Evolutionary conservation across 192 early-diverging fungal species (phyloP), one percentile per base, ranked within the genome.

Genomic region (Borealophlyctis nickersoniae): DNA sequence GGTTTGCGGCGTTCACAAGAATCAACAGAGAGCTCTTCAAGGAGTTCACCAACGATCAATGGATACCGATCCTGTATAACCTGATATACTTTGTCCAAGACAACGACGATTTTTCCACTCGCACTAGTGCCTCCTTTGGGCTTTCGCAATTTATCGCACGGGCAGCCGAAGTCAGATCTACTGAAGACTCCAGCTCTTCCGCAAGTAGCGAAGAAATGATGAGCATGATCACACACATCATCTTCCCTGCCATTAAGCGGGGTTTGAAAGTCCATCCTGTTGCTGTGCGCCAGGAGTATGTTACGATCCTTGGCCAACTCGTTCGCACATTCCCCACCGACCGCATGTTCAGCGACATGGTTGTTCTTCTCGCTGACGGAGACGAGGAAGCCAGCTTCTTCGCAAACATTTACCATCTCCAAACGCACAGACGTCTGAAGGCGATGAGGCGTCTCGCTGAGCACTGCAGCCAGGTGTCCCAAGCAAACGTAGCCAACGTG

Each of bases 311-410:
- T 50, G 82, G 79, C 45, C 65, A 74, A 31, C 75, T 86, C 28
- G 83, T 93, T 34, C 74, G 81, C 52, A 67, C 70, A 11, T 89
- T 88, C 71, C 79, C 86, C 22, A 66, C 72, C 7, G 33, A 83
- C 22, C 67, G 76, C 27, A 73, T 85, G 22, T 89, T 93, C 63
- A 63, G 66, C 5, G 88, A 89, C 65, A 76, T 94, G 84, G 65
- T 69, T 0, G 63, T 68, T 19, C 71, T 94, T 23, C 62, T 92
- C 48, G 87, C 78, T 27, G 80, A 80, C 58, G 87, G 81, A 27
- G 89, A 93, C 68, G 91, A 93, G n/a, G 92, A 99, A 65, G 86
- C 91, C 3, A 95, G 88, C 59, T 94, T 99, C 76, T 99, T 98
- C 70, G 87, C 83, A 73, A 99, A 99, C 67, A 84, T 98, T 57